Conservation (phyloP, 139 green algal species). For the Diplosphaera chodatii region DNA sequence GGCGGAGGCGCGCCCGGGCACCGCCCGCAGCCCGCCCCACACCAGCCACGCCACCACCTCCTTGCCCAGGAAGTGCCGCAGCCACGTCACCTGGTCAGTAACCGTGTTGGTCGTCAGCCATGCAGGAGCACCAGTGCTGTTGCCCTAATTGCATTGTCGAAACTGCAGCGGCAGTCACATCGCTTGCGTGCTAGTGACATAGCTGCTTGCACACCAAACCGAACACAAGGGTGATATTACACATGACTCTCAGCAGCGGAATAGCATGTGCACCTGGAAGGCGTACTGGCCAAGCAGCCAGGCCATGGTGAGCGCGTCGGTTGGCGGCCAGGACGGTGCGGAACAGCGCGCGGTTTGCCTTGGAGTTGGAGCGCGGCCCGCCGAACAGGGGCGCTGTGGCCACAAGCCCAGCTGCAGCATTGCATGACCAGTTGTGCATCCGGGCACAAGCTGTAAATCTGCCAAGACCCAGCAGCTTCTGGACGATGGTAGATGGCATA, state of each 20-base stretch:
- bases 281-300: slow-evolving; percentile 40
- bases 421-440: too few relatives aligned
- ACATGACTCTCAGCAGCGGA: too few relatives aligned
- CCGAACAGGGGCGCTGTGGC: slow-evolving; percentile 16
- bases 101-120: too few relatives aligned
- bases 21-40: slow-evolving; percentile 12
- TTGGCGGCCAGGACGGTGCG: slow-evolving; percentile 1
- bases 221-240: too few relatives aligned
- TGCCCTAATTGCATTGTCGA: too few relatives aligned
- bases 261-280: slow-evolving; percentile 23
- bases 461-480: too few relatives aligned
- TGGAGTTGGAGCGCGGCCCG: slow-evolving; percentile 1
- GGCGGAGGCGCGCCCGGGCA: not conserved
- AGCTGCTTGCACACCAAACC: too few relatives aligned
- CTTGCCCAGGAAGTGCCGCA: slow-evolving; percentile 6
- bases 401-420: slow-evolving; percentile 20
- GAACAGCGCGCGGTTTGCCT: not conserved
- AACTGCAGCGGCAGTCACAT: too few relatives aligned
- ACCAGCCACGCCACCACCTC: not conserved
- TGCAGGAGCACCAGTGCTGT: too few relatives aligned
- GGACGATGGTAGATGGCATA: too few relatives aligned
- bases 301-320: not conserved
- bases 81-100: slow-evolving; percentile 15
- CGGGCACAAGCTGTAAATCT: too few relatives aligned
- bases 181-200: too few relatives aligned